Evolutionary conservation across 148 eudicot genomes (phyloP), one percentile per base, ranked within the genome.

Genomic region (Chenopodium formosanum): DNA sequence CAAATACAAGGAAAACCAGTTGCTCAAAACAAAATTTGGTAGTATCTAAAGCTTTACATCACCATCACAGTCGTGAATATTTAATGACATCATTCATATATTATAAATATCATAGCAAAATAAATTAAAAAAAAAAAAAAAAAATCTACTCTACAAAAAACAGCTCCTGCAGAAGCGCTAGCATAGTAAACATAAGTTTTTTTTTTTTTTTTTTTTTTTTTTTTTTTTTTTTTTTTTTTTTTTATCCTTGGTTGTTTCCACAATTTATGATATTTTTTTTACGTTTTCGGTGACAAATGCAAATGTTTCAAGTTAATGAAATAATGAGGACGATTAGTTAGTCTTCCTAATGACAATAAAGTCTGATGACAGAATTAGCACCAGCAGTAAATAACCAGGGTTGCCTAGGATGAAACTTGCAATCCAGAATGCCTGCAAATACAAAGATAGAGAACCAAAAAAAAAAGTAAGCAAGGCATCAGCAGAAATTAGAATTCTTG

Each of bases 361-460:
- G 87, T 82, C 80, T 88, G 75, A 91, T 87, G 74, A 90, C 86
- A 53, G 91, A 87, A 80, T 91, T 91, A 68, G 91, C 90, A 67
- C 94, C 92, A 0, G 94, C 94, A 48, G 94, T 90, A 83, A 91
- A 91, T 81, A 91, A 82, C 94, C 94, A 91, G 40, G 94, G 94
- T 78, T 91, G 94, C 79, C 86, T 87, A 16, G 94, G 94, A 73
- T 91, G 94, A 80, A 91, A 91, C 80, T 90, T 87, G 84, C 91
- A 86, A 82, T 91, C 94, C 78, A 91, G 34, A 56, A 91, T 84
- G 65, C 91, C 94, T 91, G 89, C 73, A 84, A 72, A 25, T 64
- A 72, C 70, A 84, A 20, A 8, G 69, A 23, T 7, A 40, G 34
- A 50, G 1, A 23, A 48, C 47, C 4, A 34, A 37, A 37, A 37